Conservation (phyloP, 176 grass and related monocot species). For the Puya raimondii region DNA sequence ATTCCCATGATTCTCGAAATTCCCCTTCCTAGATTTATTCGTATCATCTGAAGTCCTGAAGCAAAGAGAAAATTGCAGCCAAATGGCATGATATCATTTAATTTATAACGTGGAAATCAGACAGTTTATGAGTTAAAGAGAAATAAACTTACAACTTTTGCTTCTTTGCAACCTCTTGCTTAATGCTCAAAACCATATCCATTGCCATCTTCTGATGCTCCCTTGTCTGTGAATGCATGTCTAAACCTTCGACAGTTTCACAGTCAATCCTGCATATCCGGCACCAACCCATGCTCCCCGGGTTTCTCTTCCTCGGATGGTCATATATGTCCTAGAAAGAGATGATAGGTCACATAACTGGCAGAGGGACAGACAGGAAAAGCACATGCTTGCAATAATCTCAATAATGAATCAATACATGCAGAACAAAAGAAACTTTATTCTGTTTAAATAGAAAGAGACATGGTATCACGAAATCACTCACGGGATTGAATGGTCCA, state of each 20-base stretch:
- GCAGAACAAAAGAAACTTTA: neutral
- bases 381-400: constrained; percentile 13
- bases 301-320: constrained; percentile 39
- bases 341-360: neutral
- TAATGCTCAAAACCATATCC: constrained; percentile 83
- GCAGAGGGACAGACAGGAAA: constrained; percentile 5
- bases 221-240: constrained; percentile 74
- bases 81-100: no score
- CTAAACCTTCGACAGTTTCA: constrained; percentile 63
- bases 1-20: constrained; percentile 33
- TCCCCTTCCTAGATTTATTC: constrained; percentile 35
- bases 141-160: constrained; percentile 44
- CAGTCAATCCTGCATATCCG: constrained; percentile 79
- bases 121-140: neutral
- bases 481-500: constrained; percentile 29
- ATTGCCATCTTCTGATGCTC: constrained; percentile 85
- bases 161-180: constrained; percentile 60
- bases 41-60: constrained; percentile 36
- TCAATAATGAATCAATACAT: neutral
- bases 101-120: no score
- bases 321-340: constrained; percentile 23
- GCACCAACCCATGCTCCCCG: constrained; percentile 57
- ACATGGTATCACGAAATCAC: constrained; percentile 20
- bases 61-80: constrained; percentile 1
- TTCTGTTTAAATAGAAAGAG: constrained; percentile 6